Base-by-base conservation (phyloP, 305 asterid species). In the Withania somnifera region DNA sequence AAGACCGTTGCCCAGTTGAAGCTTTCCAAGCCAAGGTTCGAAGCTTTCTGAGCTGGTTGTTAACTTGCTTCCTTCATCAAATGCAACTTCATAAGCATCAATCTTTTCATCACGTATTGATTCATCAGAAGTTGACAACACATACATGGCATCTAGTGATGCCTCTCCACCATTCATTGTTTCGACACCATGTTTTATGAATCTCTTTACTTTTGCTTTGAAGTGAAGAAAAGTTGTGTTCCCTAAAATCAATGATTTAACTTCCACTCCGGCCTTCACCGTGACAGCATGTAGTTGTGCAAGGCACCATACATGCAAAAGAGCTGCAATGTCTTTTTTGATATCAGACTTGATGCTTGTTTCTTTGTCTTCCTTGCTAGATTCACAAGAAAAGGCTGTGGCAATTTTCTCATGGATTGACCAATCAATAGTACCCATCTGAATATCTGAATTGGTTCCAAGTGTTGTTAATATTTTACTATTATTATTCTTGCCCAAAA, bases 221-320 rank as follows among this genome's bases (percentile, higher is more conserved):
- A 96, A 82, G 88, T 96, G 99, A 87, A 96, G 88, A 79, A 96
- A 81, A 34, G 92, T 86, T 86, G 88, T 91, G 87, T 90, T 88
- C 58, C 99, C 99, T 64, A 94, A 53, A 83, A 90, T 85, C 90
- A 96, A 85, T 7, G 95, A 90, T 84, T 78, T 91, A 73, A 87
- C 86, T 82, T 82, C 88, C 80, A 86, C 88, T 61, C 87, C 89
- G 61, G 95, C 78, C 86, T 86, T 85, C 81, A 93, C 86, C 77
- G 80, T 77, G 83, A 88, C 36, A 14, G 88, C 89, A 85, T 89
- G 86, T 73, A 89, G 63, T 90, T 96, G 99, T 82, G 98, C 95
- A 45, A 85, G 82, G 86, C 84, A 91, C 99, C 99, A 96, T 47
- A 86, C 84, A 66, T 83, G 94, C 82, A 96, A 66, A 64, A 96